Evolutionary conservation across 495 filamentous ascomycete genomes (phyloP).

Genomic region (Clohesyomyces aquaticus): DNA sequence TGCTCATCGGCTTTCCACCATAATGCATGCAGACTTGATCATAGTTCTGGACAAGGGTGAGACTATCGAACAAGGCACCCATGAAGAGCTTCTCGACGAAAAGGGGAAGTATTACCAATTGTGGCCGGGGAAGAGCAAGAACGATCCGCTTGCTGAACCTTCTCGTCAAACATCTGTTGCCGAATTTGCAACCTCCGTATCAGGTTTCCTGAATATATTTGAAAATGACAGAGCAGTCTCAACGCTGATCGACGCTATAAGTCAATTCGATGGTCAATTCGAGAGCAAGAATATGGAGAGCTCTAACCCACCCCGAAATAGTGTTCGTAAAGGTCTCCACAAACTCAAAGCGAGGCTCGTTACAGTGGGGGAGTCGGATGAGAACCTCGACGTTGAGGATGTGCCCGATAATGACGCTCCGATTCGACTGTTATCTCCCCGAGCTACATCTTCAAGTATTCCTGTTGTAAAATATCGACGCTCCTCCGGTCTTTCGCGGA

Average conservation of each 20-base stretch:
- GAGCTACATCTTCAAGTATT: neutral
- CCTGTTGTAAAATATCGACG: neutral
- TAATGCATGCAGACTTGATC: slow-evolving; percentile 70
- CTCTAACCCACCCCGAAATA: neutral
- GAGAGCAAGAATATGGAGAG: slow-evolving; percentile 16
- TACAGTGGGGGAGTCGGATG: neutral
- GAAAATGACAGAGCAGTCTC: neutral
- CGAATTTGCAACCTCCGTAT: neutral
- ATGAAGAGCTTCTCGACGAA: slow-evolving; percentile 57
- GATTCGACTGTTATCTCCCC: neutral
- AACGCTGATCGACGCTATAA: neutral
- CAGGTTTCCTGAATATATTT: neutral
- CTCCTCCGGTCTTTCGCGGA: neutral
- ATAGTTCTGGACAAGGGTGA: slow-evolving; percentile 67
- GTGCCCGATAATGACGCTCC: neutral
- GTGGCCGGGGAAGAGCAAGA: slow-evolving; percentile 25
- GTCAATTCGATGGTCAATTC: slow-evolving; percentile 23
- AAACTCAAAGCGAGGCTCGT: neutral
- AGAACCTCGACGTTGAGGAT: neutral
- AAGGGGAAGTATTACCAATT: slow-evolving; percentile 34
- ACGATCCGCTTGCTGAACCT: neutral
- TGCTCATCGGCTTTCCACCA: slow-evolving; percentile 68
- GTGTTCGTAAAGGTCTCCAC: neutral
- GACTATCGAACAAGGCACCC: slow-evolving; percentile 66
- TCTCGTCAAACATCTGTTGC: neutral